Evolutionary conservation across 2,329 filamentous ascomycete genomes (phyloP), one percentile per base, ranked within the genome.

Genomic region (Beauveria australis): DNA sequence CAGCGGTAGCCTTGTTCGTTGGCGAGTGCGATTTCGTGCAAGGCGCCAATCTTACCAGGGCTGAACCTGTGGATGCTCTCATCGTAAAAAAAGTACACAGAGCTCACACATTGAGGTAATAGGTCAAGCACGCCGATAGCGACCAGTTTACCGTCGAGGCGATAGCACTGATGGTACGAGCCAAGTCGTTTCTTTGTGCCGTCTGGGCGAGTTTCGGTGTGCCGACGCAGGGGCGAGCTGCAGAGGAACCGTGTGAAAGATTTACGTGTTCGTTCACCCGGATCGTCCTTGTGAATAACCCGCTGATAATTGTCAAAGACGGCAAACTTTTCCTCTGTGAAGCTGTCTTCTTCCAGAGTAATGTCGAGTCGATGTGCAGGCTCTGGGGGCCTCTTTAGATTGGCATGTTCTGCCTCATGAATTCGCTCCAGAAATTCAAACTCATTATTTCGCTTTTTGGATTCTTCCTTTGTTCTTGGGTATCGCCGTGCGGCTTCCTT

Each of bases 81-180:
- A 67, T 92, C 83, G 68, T 94, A 94, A 63, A 94, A 75, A 69
- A 94, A 91, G 74, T 94, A 94, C 12, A 94, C 90, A 5, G 88
- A 88, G 67, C 89, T 92, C 54, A 94, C 88, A 65, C 84, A 87
- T 61, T 90, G 78, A 0, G 90, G 90, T 1, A 94, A 77, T 9
- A 94, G 78, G 69, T 94, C 90, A 5, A 94, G 76, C 1, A 94
- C 87, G 0, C 87, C 87, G 64, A 94, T 81, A 2, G 90, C 90
- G 26, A 93, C 84, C 16, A 94, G 78, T 54, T 84, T 79, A 24
- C 89, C 89, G 68, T 94, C 88, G 3, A 94, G 77, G 33, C 89
- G 81, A 70, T 92, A 93, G 74, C 89, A 92, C 70, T 93, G 89
- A 67, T 94, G 90, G 67, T 84, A 93, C 1, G 89, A 91, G 18